Conservation (phyloP, 2,329 filamentous ascomycete species). For the Pseudogymnoascus sp. region DNA sequence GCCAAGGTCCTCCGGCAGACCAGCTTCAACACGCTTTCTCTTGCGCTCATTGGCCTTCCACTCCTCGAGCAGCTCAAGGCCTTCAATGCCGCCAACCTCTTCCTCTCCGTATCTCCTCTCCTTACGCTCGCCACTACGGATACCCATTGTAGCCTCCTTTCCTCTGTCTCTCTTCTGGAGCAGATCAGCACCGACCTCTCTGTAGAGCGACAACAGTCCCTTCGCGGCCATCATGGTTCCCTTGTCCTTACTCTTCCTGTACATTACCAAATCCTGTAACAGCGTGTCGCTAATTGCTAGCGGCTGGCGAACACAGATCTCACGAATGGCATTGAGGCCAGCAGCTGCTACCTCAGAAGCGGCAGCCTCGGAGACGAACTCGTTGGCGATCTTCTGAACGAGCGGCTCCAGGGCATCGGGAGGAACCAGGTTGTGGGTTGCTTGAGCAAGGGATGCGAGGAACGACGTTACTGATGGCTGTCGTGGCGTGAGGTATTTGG, state of each 20-base stretch:
- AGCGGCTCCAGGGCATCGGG: conserved; percentile 87
- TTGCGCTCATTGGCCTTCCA: conserved; percentile 89
- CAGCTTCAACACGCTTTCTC: conserved; percentile 61
- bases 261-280: conserved; percentile 92
- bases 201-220: conserved; percentile 80
- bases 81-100: conserved; percentile 73
- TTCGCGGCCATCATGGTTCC: conserved; percentile 98
- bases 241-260: conserved; percentile 96
- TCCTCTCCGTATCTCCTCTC: conserved; percentile 78
- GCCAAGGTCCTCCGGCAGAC: conserved; percentile 53
- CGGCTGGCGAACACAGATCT: conserved; percentile 86
- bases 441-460: conserved; percentile 84
- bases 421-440: conserved; percentile 82
- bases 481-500: conserved; percentile 80
- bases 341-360: conserved; percentile 86
- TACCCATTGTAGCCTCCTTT: conserved; percentile 77
- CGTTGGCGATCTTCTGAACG: conserved; percentile 91
- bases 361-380: conserved; percentile 92
- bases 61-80: conserved; percentile 79
- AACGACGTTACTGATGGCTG: conserved; percentile 90
- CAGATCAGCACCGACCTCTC: conserved; percentile 84
- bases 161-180: conserved; percentile 84
- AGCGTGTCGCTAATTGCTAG: conserved; percentile 94
- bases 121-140: conserved; percentile 66
- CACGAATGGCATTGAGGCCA: conserved; percentile 87